These are phyloP conservation scores for Linderniella brevidens DNA, from an alignment of 257 asterid genomes.

Conservation along the genomic window DNA sequence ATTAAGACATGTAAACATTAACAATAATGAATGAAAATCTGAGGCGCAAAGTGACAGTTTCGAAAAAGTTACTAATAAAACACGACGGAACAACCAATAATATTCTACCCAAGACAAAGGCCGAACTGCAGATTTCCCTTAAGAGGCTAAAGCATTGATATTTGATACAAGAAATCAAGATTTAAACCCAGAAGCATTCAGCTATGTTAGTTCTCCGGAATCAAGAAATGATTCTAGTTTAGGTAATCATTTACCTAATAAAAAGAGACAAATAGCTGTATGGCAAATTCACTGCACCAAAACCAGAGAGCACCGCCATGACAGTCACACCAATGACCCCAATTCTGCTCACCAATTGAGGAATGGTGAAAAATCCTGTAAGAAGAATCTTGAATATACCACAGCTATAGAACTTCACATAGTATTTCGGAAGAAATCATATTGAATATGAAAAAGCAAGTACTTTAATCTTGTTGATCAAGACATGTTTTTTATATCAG, in stretches of 20 bases:
- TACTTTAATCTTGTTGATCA: too few species aligned
- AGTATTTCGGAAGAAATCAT: background rate
- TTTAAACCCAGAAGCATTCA: too few species aligned
- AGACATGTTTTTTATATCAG: too few species aligned
- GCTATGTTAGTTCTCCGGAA: too few species aligned
- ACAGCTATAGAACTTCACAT: constrained; percentile 5
- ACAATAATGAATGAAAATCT: background rate
- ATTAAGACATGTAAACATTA: constrained; percentile 1
- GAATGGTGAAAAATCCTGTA: constrained; percentile 88
- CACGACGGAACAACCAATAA: too few species aligned
- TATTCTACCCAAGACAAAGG: too few species aligned
- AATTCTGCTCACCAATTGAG: constrained; percentile 93
- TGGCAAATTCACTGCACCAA: constrained; percentile 98
- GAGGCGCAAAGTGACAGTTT: too few species aligned
- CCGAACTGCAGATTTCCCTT: too few species aligned
- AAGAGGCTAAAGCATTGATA: too few species aligned
- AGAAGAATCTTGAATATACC: constrained; percentile 10
- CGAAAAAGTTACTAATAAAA: too few species aligned
- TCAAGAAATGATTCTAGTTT: too few species aligned
- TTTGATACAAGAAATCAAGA: too few species aligned
- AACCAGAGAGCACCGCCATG: constrained; percentile 92
- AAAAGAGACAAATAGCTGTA: constrained; percentile 91
- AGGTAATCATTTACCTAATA: constrained; percentile 40
- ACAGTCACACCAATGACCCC: constrained; percentile 98
- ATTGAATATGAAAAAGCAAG: background rate